Evolutionary conservation across 2,329 filamentous ascomycete species (phyloP).

Genomic region (Pyricularia pennisetigena): DNA sequence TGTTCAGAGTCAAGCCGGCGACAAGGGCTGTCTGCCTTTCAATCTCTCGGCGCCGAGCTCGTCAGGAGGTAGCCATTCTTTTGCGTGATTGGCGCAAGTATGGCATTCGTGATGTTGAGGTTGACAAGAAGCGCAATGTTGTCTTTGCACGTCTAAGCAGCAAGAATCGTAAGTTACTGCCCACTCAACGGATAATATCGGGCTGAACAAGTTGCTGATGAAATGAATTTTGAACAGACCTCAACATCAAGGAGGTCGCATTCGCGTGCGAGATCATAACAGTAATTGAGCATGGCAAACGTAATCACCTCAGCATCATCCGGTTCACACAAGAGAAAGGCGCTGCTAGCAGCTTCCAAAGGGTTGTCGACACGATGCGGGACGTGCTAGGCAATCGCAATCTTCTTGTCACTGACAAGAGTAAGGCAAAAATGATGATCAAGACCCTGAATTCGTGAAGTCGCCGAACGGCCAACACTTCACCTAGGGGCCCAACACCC

Average conservation of each 20-base stretch:
- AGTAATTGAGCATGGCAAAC: slow-evolving; percentile 75
- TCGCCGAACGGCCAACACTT: not conserved
- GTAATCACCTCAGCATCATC: slow-evolving; percentile 66
- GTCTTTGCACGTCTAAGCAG: slow-evolving; percentile 70
- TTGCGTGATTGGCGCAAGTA: slow-evolving; percentile 73
- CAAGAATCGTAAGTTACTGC: slow-evolving; percentile 59
- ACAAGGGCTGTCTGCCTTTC: slow-evolving; percentile 66
- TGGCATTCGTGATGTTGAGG: slow-evolving; percentile 69
- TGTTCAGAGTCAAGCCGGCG: slow-evolving; percentile 83
- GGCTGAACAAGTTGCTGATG: not conserved
- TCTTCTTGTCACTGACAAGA: slow-evolving; percentile 58
- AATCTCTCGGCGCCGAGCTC: slow-evolving; percentile 60
- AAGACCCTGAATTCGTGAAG: slow-evolving; percentile 48
- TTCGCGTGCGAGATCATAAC: slow-evolving; percentile 84
- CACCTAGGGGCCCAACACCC: not conserved
- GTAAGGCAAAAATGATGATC: slow-evolving; percentile 63
- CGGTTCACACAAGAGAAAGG: slow-evolving; percentile 85
- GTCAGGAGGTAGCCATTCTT: slow-evolving; percentile 66
- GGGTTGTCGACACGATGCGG: slow-evolving; percentile 68
- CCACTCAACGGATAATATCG: not conserved
- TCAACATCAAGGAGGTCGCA: slow-evolving; percentile 77
- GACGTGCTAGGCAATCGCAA: slow-evolving; percentile 54
- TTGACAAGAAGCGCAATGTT: slow-evolving; percentile 70
- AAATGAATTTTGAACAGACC: slow-evolving; percentile 36
- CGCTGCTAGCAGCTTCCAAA: slow-evolving; percentile 82